Evolutionary conservation across 2,329 filamentous ascomycete species (phyloP), one percentile per base, ranked within the genome.

Genomic region (Neofusicoccum ribis): DNA sequence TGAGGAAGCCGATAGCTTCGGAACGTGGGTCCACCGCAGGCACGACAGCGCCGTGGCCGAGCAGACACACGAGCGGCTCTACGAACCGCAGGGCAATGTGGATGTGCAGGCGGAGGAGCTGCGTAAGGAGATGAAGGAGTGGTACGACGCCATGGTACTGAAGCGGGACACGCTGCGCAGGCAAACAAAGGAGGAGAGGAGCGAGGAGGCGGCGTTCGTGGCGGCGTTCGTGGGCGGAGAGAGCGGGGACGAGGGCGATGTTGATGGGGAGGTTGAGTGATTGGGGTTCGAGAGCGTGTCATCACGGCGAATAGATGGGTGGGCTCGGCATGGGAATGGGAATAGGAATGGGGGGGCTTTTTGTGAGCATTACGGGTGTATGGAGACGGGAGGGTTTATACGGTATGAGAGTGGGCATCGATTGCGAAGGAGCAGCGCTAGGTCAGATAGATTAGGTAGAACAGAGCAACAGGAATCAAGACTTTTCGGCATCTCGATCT

Each of bases 111-210:
- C 34, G 2, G 63, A 59, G 20, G 2, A 20, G 14, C 3, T 44
- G 5, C 44, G 56, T 6, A 11, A 14, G 12, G 23, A 44, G 20
- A 65, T 65, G 14, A 65, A 52, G 23, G 63, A 65, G n/a, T 65
- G 46, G 44, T 54, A 65, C 39, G 63, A 65, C n/a, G 36, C 44
- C 12, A 58, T 64, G 51, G 8, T 41, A 3, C 43, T 64, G 39
- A 58, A 64, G 51, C 31, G n/a, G 7, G 51, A 59, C 8, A 47
- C 49, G 15, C 44, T 44, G 7, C 14, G 51, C 9, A 50, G 11
- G 44, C 34, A 34, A 51, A 59, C 41, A 15, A 11, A 15, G 23
- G 51, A 41, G 17, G 51, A 64, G 20, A 15, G 11, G 27, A 59
- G 63, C 20, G 51, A 64, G 11, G 63, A 64, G 23, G 15, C 37